A percentile compares a stretch with the other conserved stretches of the same genome.
Conservation (phyloP, 2,329 filamentous ascomycete species). For the Fusarium drepaniforme region DNA sequence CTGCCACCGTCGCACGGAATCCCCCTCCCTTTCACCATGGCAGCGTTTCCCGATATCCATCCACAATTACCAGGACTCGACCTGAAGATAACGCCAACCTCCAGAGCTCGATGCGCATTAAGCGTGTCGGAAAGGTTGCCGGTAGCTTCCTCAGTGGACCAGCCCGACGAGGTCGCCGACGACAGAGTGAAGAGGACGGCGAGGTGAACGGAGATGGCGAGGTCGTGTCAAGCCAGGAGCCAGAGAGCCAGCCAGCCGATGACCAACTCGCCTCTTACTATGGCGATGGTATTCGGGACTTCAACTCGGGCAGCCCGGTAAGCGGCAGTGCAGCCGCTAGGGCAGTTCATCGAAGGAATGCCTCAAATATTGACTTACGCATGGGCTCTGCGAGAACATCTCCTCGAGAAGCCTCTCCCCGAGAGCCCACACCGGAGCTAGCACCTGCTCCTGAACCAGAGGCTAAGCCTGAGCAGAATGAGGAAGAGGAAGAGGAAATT, state of each 20-base stretch:
- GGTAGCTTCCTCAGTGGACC: slow-evolving; percentile 86
- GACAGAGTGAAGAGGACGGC: slow-evolving; percentile 63
- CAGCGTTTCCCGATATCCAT: slow-evolving; percentile 65
- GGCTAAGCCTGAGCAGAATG: slow-evolving; percentile 46
- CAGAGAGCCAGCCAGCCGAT: slow-evolving; percentile 55
- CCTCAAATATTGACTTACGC: slow-evolving; percentile 53
- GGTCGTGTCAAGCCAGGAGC: slow-evolving; percentile 55
- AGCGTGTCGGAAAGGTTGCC: slow-evolving; percentile 79
- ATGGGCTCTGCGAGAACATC: slow-evolving; percentile 48
- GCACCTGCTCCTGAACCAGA: slow-evolving; percentile 18
- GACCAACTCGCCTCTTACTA: slow-evolving; percentile 59
- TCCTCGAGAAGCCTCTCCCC: slow-evolving; percentile 42
- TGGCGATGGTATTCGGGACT: slow-evolving; percentile 58
- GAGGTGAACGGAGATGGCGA: slow-evolving; percentile 60
- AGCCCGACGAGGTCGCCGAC: slow-evolving; percentile 78
- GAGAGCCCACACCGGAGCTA: slow-evolving; percentile 30
- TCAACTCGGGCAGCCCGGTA: slow-evolving; percentile 70
- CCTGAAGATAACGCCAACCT: slow-evolving; percentile 73
- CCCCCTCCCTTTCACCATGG: slow-evolving; percentile 60
- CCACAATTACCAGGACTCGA: slow-evolving; percentile 62
- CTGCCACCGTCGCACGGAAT: slow-evolving; percentile 63
- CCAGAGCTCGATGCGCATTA: slow-evolving; percentile 82
- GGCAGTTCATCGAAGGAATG: slow-evolving; percentile 55
- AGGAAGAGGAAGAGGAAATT: slow-evolving; percentile 54
- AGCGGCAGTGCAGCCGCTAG: slow-evolving; percentile 60